A percentile compares a stretch with the other conserved stretches of the same genome.
Conservation (phyloP, 352 stramenopile species). For the Phytophthora palmivora region DNA sequence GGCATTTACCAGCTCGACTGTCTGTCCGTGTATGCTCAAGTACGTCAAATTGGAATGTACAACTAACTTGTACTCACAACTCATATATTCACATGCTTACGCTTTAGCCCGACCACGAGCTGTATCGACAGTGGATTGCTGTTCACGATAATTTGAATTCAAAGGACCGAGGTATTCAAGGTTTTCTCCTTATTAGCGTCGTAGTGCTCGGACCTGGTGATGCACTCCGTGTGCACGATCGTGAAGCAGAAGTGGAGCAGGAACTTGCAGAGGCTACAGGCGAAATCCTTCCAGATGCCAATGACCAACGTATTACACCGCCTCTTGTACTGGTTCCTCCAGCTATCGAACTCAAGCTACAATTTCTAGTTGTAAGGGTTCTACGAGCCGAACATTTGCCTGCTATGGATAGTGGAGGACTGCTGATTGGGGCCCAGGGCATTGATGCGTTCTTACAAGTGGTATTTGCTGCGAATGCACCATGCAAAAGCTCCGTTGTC, state of each 20-base stretch:
- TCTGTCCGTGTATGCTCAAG: conserved; percentile 73
- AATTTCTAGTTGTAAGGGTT: conserved; percentile 85
- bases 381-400: conserved; percentile 84
- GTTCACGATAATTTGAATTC: conserved; percentile 88
- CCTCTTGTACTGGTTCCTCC: conserved; percentile 77
- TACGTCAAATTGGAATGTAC: conserved; percentile 26
- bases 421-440: conserved; percentile 48
- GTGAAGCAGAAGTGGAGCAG: conserved; percentile 70
- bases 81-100: not conserved
- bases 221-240: conserved; percentile 68
- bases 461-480: conserved; percentile 61
- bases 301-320: conserved; percentile 21
- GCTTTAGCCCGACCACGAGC: conserved; percentile 76
- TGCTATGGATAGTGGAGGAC: conserved; percentile 66
- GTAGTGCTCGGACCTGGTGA: conserved; percentile 78
- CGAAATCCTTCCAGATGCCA: conserved; percentile 3
- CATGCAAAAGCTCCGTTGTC: conserved; percentile 58
- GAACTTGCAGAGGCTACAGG: conserved; percentile 42
- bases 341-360: conserved; percentile 73
- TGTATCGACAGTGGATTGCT: conserved; percentile 92
- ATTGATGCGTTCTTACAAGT: conserved; percentile 89
- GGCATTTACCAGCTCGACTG: conserved; percentile 87
- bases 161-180: conserved; percentile 88
- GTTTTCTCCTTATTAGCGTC: conserved; percentile 74
- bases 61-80: not conserved